Evolutionary conservation across 1,139 yeast genomes (phyloP), one percentile per base, ranked within the genome.

Genomic region (Yamadazyma atmosphaerica): DNA sequence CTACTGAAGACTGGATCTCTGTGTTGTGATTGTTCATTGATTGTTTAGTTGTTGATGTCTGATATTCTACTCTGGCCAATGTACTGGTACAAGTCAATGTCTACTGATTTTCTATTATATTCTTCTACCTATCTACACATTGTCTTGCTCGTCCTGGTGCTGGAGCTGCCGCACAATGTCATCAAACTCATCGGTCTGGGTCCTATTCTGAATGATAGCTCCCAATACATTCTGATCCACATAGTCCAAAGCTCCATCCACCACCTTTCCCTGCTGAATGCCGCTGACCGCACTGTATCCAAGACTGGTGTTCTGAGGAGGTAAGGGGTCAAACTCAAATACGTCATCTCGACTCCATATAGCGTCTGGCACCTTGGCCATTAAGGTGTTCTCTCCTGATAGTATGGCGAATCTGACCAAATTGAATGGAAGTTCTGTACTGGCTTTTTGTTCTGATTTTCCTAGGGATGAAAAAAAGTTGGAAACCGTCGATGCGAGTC

Each of bases 251-350:
- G 68, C 51, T n/a, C 59, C 46, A 42, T 68, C 74, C 1, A 63
- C 60, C 1, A 63, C 47, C 19, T 49, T 9, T 34, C 45, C 26
- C 4, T 49, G 41, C 31, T 42, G 41, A 2, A 60, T 43, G 0
- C 71, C 73, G 1, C 58, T 47, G 33, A 44, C 51, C 6, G 55
- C 69, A 34, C 61, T 55, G 41, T 66, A 65, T 3, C 49, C 55
- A 8, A 52, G 51, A 8, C 55, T 49, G 2, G 46, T 40, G 40
- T 61, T 66, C 37, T 37, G 40, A 33, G 90, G 89, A 1, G 92
- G 90, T 15, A 84, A 58, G 2, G 82, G 75, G 57, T 85, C 94
- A 54, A 76, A 85, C 49, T 85, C 94, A 50, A 68, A 78, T 12
- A 80, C 68, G 40, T 82, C 85, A 43, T 80, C 70, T 32, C 76